Evolutionary conservation across 371 early-diverging fungal species (phyloP), one percentile per base, ranked within the genome.

Genomic region (Coemansia linderi): DNA sequence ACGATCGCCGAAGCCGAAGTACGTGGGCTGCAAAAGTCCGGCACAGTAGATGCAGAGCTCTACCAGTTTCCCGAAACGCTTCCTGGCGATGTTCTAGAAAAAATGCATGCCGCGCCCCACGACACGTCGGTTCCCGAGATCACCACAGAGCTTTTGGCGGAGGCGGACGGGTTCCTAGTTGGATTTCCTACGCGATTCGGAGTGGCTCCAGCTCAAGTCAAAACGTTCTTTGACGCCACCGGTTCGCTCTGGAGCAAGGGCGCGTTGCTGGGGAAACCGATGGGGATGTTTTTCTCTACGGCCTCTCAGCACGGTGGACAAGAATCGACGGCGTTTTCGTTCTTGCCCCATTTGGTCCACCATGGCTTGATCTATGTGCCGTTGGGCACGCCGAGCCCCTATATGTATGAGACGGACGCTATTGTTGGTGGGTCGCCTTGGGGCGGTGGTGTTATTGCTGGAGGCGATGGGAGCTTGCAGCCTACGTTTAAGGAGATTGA

Each of bases 331-430:
- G 88, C 88, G 4, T 77, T 86, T n/a, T 85, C 88, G 19, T 82
- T 89, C 40, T 56, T 95, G 36, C 83, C 90, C 13, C 87, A 85
- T 63, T 85, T 92, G 54, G 87, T 85, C 17, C 94, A 94, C 80
- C 93, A 91, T 66, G 95, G 94, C 5, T 84, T 94, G 67, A 79
- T 86, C 54, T 94, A 86, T 66, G 91, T 93, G 12, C 92, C 94
- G 4, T 76, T 92, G 61, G 91, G 91, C 5, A 89, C 82, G 60
- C 75, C 83, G 13, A 84, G 82, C 65, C 74, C 87, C 12, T 61
- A 82, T 22, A 57, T 88, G 54, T 79, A 80, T 63, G 85, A 87
- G 57, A 85, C 81, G 63, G 71, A 72, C 31, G 60, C 66, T 27
- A 61, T 75, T 24, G 69, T 87, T 37, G 93, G 93, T 69, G 91